Evolutionary conservation across 805 yeast genomes (phyloP).

Genomic region (Blastobotrys robertii): DNA sequence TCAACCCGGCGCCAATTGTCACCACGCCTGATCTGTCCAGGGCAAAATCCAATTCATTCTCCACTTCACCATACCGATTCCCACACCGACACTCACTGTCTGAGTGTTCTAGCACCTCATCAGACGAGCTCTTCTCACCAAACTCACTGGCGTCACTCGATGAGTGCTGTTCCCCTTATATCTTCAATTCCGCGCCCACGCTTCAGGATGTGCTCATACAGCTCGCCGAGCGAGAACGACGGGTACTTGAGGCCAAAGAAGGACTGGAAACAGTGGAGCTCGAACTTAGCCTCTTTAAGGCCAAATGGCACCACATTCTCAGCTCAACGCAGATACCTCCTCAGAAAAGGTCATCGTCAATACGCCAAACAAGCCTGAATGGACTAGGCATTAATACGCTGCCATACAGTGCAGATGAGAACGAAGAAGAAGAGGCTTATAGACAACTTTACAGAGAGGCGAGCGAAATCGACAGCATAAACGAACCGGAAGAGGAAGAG

Average conservation of each 20-base stretch:
- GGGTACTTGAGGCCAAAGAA: slow-evolving; percentile 27
- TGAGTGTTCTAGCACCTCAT: slow-evolving; percentile 1
- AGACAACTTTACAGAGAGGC: not conserved
- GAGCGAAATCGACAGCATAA: not conserved
- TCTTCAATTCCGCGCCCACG: slow-evolving; percentile 14
- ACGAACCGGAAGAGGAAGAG: too few species aligned
- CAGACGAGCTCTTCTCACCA: not conserved
- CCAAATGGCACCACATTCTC: slow-evolving; percentile 14
- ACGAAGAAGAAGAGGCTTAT: not conserved
- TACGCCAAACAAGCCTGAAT: too few species aligned
- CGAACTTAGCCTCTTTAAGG: slow-evolving; percentile 20
- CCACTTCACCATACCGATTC: not conserved
- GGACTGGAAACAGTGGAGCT: slow-evolving; percentile 19
- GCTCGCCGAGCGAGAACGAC: slow-evolving; percentile 28
- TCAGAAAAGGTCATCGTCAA: not conserved
- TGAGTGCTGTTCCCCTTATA: slow-evolving; percentile 12
- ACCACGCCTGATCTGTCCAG: not conserved
- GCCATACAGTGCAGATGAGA: not conserved
- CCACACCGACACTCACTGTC: not conserved
- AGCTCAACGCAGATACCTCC: not conserved
- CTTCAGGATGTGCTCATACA: slow-evolving; percentile 25
- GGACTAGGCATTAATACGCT: too few species aligned
- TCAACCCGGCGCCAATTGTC: slow-evolving; percentile 6
- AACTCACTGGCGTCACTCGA: not conserved
- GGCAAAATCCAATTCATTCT: not conserved